These are phyloP conservation scores for Yamadazyma dushanensis DNA, from an alignment of 1,139 yeast genomes.

Conservation along the genomic window DNA sequence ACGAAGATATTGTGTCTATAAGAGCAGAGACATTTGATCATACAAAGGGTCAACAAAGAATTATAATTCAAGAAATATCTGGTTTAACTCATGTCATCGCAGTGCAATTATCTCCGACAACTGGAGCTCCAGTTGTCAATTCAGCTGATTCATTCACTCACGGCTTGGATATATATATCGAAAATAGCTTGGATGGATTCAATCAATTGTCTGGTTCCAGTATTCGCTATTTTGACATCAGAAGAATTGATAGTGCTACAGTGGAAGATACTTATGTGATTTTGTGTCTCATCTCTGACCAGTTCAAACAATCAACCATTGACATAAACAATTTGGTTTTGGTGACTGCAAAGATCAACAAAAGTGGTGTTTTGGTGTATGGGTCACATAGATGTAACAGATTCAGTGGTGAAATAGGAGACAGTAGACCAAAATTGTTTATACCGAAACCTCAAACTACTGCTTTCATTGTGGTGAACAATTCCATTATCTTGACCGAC, in stretches of 20 bases:
- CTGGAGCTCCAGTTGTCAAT: slow-evolving; percentile 30
- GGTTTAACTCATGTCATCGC: slow-evolving; percentile 41
- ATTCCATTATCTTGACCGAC: slow-evolving; percentile 67
- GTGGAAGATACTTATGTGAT: slow-evolving; percentile 45
- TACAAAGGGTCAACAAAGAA: slow-evolving; percentile 46
- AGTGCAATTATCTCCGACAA: slow-evolving; percentile 33
- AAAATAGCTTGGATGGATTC: slow-evolving; percentile 39
- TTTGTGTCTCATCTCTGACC: slow-evolving; percentile 36
- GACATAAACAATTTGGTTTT: slow-evolving; percentile 36
- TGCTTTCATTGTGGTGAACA: slow-evolving; percentile 61
- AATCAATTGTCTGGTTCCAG: slow-evolving; percentile 34
- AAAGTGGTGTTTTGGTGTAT: slow-evolving; percentile 53
- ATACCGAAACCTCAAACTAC: slow-evolving; percentile 64
- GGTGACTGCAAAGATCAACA: slow-evolving; percentile 55
- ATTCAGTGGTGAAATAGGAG: slow-evolving; percentile 32
- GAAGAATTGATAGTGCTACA: slow-evolving; percentile 31
- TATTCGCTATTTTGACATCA: slow-evolving; percentile 54
- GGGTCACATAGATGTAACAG: slow-evolving; percentile 55
- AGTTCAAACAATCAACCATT: slow-evolving; percentile 18
- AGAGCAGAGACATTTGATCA: slow-evolving; percentile 55
- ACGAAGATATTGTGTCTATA: slow-evolving; percentile 58
- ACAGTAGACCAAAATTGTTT: slow-evolving; percentile 47
- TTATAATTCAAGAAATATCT: slow-evolving; percentile 46
- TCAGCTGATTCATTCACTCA: slow-evolving; percentile 28
- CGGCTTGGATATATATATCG: slow-evolving; percentile 29